Base-by-base conservation (phyloP, 768 basidiomycete genomes). In the Trametes elegans region DNA sequence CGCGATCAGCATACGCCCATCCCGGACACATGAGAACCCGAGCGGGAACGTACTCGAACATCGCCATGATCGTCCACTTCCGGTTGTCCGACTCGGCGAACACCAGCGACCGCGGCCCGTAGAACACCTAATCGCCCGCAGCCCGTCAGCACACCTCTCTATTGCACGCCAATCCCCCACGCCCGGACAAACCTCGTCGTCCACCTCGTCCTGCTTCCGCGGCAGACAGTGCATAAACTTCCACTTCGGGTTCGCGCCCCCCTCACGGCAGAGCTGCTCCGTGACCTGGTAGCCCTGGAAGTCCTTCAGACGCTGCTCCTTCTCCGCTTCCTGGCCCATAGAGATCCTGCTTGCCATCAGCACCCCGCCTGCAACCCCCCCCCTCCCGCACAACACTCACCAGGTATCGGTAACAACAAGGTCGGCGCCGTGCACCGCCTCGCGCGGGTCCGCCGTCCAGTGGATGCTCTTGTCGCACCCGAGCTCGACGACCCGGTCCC, bases 361-460 rank as follows among this genome's bases (percentile, higher is more conserved):
- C 31, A 49, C 23, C 1, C 18, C 31, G n/a, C 36, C 7, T 11
- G n/a, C n/a, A 29, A 11, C 9, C 7, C 21, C 19, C 26, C 10
- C 35, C 39, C 27, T 34, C 29, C 38, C 38, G 47, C 32, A 18
- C 48, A 39, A 5, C 41, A 68, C 78, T 53, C 56, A 92, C 93
- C 96, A 99, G 4, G 97, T 99, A 70, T 99, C 97, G 2, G 97
- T 99, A 10, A 97, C 82, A 42, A 98, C 90, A n/a, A 98, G 83
- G 65, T 98, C 92, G 7, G 97, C 97, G 39, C 84, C 87, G 3
- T 85, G 70, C 7, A 98, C 90, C 0, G 97, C 97, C 67, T 94
- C 91, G 46, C 77, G 79, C 1, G 96, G 95, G 62, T 92, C 87
- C 9, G 68, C 73, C 26, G 81, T 81, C 90, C 90, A 91, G 73